Conservation (phyloP, 495 filamentous ascomycete genomes). For the Penicillium turbatum region DNA sequence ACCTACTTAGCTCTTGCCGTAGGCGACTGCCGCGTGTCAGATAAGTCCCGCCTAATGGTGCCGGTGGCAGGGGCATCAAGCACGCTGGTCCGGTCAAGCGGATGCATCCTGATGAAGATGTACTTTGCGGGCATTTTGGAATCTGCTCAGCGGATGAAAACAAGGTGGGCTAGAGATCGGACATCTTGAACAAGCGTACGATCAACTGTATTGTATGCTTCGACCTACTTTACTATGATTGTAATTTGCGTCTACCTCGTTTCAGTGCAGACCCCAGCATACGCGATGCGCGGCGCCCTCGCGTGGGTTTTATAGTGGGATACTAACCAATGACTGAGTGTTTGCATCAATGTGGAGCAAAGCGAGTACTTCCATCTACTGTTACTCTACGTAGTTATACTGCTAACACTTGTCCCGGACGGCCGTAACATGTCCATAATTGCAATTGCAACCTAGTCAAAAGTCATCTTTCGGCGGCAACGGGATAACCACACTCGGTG, state of each 20-base stretch:
- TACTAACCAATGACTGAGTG: background rate
- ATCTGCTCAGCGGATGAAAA: background rate
- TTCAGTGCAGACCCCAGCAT: background rate
- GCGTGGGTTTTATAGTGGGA: background rate
- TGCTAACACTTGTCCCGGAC: too few relatives aligned
- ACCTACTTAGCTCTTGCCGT: background rate
- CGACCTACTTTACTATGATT: too few relatives aligned
- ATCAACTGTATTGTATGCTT: too few relatives aligned
- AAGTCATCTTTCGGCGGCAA: background rate
- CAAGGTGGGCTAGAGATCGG: background rate
- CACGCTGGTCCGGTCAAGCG: background rate
- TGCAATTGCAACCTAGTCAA: background rate
- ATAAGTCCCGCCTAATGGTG: background rate
- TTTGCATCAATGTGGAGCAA: background rate
- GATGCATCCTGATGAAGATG: background rate
- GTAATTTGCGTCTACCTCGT: background rate
- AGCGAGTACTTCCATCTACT: background rate
- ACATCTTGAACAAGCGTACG: too few relatives aligned
- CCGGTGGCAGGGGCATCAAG: background rate
- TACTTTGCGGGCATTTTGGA: too few relatives aligned
- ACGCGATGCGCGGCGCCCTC: background rate
- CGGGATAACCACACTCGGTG: background rate
- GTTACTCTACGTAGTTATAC: background rate
- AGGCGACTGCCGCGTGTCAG: background rate
- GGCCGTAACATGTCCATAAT: background rate